A percentile compares a stretch with the other conserved stretches of the same genome.
Conservation (phyloP, 2,329 filamentous ascomycete species). For the Talaromyces sp. region DNA sequence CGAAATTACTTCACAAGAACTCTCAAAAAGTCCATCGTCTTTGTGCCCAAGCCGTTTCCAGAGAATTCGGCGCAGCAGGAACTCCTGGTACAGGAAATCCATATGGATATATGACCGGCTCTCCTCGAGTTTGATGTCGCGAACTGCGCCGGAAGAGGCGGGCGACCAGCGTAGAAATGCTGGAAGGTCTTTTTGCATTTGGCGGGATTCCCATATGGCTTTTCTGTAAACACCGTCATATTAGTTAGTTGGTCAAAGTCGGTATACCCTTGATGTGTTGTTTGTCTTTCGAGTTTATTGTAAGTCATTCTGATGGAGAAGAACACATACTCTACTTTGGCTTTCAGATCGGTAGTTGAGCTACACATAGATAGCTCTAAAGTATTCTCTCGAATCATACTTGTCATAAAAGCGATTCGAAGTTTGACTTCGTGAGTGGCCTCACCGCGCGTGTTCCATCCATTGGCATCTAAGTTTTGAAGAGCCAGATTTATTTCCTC, state of each 20-base stretch:
- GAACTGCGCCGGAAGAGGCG: background rate
- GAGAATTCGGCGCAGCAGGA: background rate
- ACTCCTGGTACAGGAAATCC: background rate
- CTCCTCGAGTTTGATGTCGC: background rate
- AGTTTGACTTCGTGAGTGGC: background rate
- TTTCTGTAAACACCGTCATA: background rate
- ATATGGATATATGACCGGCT: background rate
- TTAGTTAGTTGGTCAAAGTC: background rate
- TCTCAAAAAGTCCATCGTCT: background rate
- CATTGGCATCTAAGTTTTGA: background rate
- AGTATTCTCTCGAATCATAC: slow-evolving; percentile 11
- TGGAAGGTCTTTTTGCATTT: background rate
- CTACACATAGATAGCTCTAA: slow-evolving; percentile 11
- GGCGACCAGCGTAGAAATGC: background rate
- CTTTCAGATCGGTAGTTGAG: background rate
- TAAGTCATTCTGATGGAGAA: background rate
- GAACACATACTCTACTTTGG: background rate
- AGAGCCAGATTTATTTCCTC: background rate
- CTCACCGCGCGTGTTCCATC: slow-evolving; percentile 10
- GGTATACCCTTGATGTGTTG: background rate
- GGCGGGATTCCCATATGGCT: background rate
- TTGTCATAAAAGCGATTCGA: slow-evolving; percentile 1
- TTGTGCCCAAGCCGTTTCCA: background rate
- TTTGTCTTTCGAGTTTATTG: background rate
- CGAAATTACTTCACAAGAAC: background rate